A percentile compares a stretch with the other conserved stretches of the same genome.
Conservation (phyloP, 2,329 filamentous ascomycete genomes). For the Cercospora zeina region DNA sequence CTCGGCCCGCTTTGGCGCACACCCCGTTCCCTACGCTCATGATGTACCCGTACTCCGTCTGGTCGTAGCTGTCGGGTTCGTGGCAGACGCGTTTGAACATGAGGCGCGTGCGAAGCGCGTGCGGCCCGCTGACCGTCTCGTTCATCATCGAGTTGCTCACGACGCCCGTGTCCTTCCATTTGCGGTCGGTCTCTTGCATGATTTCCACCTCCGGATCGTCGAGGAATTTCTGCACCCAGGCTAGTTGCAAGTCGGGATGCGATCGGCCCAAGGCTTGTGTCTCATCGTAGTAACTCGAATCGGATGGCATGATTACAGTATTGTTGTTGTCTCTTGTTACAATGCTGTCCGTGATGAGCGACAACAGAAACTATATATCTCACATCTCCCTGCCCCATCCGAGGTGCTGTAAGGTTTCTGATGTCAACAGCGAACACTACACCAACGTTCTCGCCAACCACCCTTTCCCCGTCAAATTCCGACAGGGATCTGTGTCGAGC, state of each 20-base stretch:
- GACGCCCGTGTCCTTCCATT: not conserved
- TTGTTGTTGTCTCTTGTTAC: no score
- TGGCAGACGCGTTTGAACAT: conserved; percentile 23
- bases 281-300: not conserved
- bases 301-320: no score
- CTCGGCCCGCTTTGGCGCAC: conserved; percentile 31
- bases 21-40: conserved; percentile 29
- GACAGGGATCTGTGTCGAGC: no score
- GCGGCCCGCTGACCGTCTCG: conserved; percentile 18
- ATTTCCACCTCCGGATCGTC: conserved; percentile 6
- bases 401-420: no score
- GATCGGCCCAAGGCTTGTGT: not conserved
- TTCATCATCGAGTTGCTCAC: conserved; percentile 28
- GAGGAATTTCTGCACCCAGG: conserved; percentile 23
- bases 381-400: no score
- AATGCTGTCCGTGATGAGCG: no score
- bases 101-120: conserved; percentile 27
- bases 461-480: no score
- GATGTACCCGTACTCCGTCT: conserved; percentile 27
- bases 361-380: no score
- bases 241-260: conserved; percentile 24
- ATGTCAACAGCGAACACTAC: no score
- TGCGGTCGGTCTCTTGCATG: not conserved
- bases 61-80: conserved; percentile 24
- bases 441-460: no score